phyloP scores from a whole-genome alignment of 2,329 filamentous ascomycete species.

The Botrytis tulipae region DNA sequence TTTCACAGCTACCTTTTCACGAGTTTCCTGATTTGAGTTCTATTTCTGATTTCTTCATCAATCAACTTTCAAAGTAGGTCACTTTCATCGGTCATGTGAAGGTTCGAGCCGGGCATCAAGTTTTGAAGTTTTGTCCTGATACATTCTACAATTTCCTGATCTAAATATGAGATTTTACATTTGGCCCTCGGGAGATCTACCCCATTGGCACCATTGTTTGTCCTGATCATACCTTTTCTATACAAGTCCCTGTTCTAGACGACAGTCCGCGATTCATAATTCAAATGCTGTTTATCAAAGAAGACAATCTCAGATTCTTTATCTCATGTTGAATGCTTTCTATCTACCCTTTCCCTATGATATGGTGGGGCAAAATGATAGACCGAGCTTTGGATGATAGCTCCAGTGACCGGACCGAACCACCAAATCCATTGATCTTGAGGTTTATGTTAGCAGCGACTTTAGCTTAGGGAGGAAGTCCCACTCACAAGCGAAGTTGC shows the following conservation, averaged over 20 bases:
- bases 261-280: not conserved
- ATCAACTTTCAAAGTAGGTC: not conserved
- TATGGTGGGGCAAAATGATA: constrained; percentile 40
- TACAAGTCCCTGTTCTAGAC: not conserved
- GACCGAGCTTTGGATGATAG: constrained; percentile 33
- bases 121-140: not conserved
- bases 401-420: constrained; percentile 39
- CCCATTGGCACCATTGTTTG: not conserved
- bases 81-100: not conserved
- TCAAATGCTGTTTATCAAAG: not conserved
- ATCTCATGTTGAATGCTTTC: not conserved
- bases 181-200: not conserved
- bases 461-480: not conserved
- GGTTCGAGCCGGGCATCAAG: not conserved
- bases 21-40: not conserved
- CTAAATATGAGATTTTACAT: not conserved
- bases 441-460: not conserved
- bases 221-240: not conserved
- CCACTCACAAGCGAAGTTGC: constrained; percentile 25
- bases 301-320: not conserved
- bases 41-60: not conserved
- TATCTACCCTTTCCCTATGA: constrained; percentile 20
- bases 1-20: no score
- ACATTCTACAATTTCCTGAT: not conserved
- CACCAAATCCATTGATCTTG: constrained; percentile 43